A percentile compares a stretch with the other conserved stretches of the same genome.
Conservation (phyloP, 73 alveolate genomes). For the Breviolum minutum region DNA sequence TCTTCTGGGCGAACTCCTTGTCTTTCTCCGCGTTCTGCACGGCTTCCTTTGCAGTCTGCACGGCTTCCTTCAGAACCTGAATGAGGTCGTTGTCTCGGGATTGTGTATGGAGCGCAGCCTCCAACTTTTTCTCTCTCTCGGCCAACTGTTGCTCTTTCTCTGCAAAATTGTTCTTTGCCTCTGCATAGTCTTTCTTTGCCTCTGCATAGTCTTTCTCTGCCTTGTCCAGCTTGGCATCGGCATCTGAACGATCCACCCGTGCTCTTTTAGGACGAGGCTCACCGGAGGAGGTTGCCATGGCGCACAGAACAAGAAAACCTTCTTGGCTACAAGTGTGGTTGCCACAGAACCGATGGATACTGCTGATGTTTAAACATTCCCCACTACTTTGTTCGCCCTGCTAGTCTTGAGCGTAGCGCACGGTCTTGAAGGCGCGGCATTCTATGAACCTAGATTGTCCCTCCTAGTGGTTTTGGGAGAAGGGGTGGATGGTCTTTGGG, state of each 20-base stretch:
- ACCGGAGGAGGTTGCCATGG: not conserved
- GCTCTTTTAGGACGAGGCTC: not conserved
- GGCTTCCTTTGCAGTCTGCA: not conserved
- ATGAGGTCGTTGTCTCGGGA: not conserved
- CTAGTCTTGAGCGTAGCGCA: too few species aligned
- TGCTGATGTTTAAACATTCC: not conserved
- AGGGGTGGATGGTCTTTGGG: too few species aligned
- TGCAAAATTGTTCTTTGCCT: not conserved
- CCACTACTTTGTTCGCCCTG: not conserved
- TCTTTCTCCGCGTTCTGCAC: not conserved
- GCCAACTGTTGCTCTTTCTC: not conserved
- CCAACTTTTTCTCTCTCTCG: not conserved
- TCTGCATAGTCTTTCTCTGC: not conserved
- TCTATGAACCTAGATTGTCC: too few species aligned
- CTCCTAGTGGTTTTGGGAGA: too few species aligned
- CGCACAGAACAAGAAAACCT: not conserved
- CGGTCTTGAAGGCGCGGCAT: too few species aligned
- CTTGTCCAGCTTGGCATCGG: not conserved
- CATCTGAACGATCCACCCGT: not conserved
- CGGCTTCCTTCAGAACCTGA: not conserved
- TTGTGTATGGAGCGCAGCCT: not conserved
- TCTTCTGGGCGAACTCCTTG: not conserved
- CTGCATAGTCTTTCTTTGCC: not conserved
- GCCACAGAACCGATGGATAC: not conserved
- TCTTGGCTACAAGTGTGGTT: not conserved